Conservation (phyloP, 179 eudicot species). For the Spergularia azorica region DNA sequence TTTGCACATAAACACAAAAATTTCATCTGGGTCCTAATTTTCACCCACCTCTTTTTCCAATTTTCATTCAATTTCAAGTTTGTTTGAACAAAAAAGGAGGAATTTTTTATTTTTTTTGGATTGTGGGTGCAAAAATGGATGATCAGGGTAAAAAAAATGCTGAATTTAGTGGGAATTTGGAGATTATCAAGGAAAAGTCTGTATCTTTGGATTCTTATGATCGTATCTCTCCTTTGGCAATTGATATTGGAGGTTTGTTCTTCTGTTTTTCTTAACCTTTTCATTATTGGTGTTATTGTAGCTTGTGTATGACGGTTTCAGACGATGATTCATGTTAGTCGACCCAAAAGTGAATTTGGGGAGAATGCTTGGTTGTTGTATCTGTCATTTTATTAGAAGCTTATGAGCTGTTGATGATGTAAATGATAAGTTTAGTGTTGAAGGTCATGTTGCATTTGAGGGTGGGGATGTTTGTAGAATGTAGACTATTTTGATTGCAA, state of each 20-base stretch:
- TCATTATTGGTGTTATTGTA: not conserved
- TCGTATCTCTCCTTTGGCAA: slow-evolving; percentile 56
- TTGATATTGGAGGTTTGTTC: slow-evolving; percentile 82
- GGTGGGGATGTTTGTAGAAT: too few species aligned
- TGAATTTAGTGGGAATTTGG: slow-evolving; percentile 16
- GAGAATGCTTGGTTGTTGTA: too few species aligned
- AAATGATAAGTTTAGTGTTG: too few species aligned
- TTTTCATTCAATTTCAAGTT: not conserved
- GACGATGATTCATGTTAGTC: too few species aligned
- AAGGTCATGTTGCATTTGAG: too few species aligned
- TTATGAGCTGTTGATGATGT: too few species aligned
- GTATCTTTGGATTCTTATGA: slow-evolving; percentile 33
- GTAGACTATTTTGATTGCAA: not conserved
- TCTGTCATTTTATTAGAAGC: too few species aligned
- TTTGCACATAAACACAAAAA: not conserved
- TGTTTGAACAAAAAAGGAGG: slow-evolving; percentile 10
- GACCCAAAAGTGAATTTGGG: too few species aligned
- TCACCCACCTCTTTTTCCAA: not conserved
- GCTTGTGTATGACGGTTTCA: too few species aligned
- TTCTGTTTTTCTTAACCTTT: not conserved
- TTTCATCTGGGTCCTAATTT: not conserved
- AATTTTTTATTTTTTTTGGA: slow-evolving; percentile 2
- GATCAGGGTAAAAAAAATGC: slow-evolving; percentile 11
- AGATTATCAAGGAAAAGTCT: slow-evolving; percentile 18
- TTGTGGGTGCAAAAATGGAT: slow-evolving; percentile 15